Evolutionary conservation across 371 early-diverging fungal species (phyloP).

Genomic region (Gilbertella persicaria): DNA sequence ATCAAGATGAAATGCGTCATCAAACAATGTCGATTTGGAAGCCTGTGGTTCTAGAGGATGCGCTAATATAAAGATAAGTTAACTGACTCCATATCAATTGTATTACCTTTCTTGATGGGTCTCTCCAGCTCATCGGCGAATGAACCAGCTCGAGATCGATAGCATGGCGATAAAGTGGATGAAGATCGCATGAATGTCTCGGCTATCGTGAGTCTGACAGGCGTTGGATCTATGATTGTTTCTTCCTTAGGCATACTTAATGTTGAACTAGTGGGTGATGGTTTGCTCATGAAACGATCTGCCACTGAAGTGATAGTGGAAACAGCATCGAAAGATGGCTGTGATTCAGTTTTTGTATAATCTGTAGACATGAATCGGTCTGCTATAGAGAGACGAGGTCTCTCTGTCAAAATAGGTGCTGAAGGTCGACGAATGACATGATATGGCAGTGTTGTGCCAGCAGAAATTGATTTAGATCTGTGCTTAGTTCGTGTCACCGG

Average conservation of each 20-base stretch:
- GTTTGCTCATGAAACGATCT: conserved; percentile 36
- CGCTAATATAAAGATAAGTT: no score
- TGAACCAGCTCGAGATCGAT: conserved; percentile 16
- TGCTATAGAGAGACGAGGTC: conserved; percentile 38
- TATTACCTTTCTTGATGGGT: background rate
- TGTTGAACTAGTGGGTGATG: conserved; percentile 7
- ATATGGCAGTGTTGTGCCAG: background rate
- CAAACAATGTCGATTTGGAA: conserved; percentile 10
- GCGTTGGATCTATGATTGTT: conserved; percentile 11
- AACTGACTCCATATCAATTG: no score
- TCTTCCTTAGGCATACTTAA: conserved; percentile 4
- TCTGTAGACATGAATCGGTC: conserved; percentile 34
- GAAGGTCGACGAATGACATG: conserved; percentile 12
- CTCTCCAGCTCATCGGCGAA: conserved; percentile 21
- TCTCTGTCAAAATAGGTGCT: conserved; percentile 9
- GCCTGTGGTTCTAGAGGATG: conserved; percentile 10
- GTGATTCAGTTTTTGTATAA: background rate
- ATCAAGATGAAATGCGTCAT: background rate
- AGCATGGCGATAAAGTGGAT: background rate
- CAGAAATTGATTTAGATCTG: conserved; percentile 4
- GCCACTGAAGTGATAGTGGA: conserved; percentile 17
- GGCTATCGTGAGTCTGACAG: conserved; percentile 39
- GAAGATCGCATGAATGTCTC: conserved; percentile 33
- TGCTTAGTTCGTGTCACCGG: conserved; percentile 1
- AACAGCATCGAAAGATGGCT: conserved; percentile 1